A percentile compares a stretch with the other conserved stretches of the same genome.
Evolutionary conservation across 306 rosid species (phyloP).

Genomic region (Malus orientalis): DNA sequence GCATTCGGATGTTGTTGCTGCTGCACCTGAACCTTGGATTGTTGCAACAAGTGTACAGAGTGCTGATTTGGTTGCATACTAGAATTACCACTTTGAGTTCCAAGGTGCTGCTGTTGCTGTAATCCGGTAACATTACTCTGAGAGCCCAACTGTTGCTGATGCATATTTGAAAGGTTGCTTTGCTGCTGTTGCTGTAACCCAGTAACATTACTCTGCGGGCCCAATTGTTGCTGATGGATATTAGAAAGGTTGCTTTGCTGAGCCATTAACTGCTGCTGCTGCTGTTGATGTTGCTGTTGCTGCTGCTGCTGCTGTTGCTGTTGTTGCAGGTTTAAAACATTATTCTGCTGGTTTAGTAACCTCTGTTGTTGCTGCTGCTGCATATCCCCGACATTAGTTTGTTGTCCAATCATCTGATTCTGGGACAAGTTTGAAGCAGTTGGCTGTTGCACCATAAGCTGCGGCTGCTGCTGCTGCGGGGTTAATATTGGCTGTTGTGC

Average conservation of each 20-base stretch:
- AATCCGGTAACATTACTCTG: slow-evolving; percentile 60
- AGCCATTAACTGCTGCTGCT: slow-evolving; percentile 52
- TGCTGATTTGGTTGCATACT: slow-evolving; percentile 70
- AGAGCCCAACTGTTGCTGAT: slow-evolving; percentile 73
- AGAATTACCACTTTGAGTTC: slow-evolving; percentile 62
- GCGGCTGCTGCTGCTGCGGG: slow-evolving; percentile 58
- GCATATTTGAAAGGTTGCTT: slow-evolving; percentile 47
- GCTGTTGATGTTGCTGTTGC: slow-evolving; percentile 30
- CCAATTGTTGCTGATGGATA: slow-evolving; percentile 76
- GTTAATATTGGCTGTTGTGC: slow-evolving; percentile 52
- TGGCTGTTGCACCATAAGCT: slow-evolving; percentile 56
- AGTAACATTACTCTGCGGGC: slow-evolving; percentile 50
- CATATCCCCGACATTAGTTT: slow-evolving; percentile 63
- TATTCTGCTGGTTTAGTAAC: slow-evolving; percentile 65
- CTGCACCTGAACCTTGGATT: slow-evolving; percentile 52
- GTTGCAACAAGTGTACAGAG: slow-evolving; percentile 64
- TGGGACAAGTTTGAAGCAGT: slow-evolving; percentile 62
- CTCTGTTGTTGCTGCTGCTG: slow-evolving; percentile 71
- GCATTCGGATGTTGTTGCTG: slow-evolving; percentile 61
- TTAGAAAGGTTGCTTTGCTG: slow-evolving; percentile 67
- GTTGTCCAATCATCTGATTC: slow-evolving; percentile 56
- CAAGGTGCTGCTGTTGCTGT: slow-evolving; percentile 61
- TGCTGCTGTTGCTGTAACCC: slow-evolving; percentile 68
- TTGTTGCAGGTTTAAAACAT: slow-evolving; percentile 58
- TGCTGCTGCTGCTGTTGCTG: slow-evolving; percentile 48